Conservation (phyloP, 352 stramenopile genomes). For the Globisporangium megalacanthum region DNA sequence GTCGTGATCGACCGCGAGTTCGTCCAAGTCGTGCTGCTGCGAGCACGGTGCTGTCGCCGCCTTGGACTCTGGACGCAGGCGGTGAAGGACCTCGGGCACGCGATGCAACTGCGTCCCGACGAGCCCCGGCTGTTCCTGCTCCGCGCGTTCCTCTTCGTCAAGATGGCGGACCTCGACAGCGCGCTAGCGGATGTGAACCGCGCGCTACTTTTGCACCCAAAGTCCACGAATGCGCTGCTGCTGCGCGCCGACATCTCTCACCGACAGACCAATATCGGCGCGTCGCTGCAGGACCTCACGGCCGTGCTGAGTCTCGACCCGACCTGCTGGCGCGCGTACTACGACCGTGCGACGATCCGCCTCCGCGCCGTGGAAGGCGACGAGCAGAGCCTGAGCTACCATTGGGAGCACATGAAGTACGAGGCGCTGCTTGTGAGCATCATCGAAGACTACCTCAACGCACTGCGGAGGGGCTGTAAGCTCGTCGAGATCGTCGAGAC, state of each 20-base stretch:
- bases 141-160: constrained; percentile 48
- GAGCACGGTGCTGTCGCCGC: constrained; percentile 59
- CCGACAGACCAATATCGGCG: constrained; percentile 30
- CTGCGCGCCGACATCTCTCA: constrained; percentile 65
- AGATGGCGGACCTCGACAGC: constrained; percentile 46
- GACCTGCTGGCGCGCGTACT: constrained; percentile 76
- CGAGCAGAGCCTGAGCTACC: constrained; percentile 50
- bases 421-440: constrained; percentile 52
- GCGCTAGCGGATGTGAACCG: constrained; percentile 54
- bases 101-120: constrained; percentile 37
- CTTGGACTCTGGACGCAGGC: constrained; percentile 70
- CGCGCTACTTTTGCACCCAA: constrained; percentile 51
- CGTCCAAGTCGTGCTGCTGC: constrained; percentile 46
- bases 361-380: constrained; percentile 62
- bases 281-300: constrained; percentile 61
- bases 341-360: constrained; percentile 65
- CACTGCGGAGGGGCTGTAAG: constrained; percentile 61
- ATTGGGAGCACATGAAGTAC: constrained; percentile 68
- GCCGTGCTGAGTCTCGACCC: constrained; percentile 49
- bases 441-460: constrained; percentile 73
- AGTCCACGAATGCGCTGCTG: constrained; percentile 59
- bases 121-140: constrained; percentile 55
- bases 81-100: constrained; percentile 59
- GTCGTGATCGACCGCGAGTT: constrained; percentile 65
- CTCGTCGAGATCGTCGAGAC: constrained; percentile 74